Percentiles rank a stretch among this genome's conserved stretches.
Evolutionary conservation across 495 filamentous ascomycete genomes (phyloP).

Genomic region (Aspergillus heteromorphus): DNA sequence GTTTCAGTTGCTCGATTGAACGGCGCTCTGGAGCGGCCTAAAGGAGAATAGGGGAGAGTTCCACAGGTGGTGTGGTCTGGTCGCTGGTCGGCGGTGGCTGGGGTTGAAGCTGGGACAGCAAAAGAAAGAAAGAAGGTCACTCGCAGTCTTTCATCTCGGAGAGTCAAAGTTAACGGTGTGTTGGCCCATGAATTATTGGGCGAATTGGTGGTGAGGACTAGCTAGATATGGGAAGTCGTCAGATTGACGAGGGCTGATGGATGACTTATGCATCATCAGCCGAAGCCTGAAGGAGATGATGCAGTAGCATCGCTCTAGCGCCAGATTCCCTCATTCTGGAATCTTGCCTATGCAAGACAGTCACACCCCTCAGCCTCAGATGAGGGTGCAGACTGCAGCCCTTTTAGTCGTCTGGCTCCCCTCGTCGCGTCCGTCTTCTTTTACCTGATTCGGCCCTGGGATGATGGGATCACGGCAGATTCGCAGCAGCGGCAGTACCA

Average conservation of each 20-base stretch:
- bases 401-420: no score
- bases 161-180: background rate
- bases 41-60: constrained; percentile 5
- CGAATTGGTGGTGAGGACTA: background rate
- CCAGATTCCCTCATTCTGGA: background rate
- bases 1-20: background rate
- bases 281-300: background rate
- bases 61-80: background rate
- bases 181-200: background rate
- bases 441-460: no score
- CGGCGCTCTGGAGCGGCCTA: background rate
- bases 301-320: background rate
- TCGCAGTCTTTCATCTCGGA: no score
- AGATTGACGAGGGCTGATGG: background rate
- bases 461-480: no score
- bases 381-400: background rate
- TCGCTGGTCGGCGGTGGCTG: background rate
- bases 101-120: background rate
- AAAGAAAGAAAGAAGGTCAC: no score
- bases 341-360: background rate
- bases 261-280: no score
- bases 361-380: background rate
- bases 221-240: background rate
- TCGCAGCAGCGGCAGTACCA: no score
- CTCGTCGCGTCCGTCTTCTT: no score